Base-by-base conservation (phyloP, 208 protist species). In the Crithidia sp. region DNA sequence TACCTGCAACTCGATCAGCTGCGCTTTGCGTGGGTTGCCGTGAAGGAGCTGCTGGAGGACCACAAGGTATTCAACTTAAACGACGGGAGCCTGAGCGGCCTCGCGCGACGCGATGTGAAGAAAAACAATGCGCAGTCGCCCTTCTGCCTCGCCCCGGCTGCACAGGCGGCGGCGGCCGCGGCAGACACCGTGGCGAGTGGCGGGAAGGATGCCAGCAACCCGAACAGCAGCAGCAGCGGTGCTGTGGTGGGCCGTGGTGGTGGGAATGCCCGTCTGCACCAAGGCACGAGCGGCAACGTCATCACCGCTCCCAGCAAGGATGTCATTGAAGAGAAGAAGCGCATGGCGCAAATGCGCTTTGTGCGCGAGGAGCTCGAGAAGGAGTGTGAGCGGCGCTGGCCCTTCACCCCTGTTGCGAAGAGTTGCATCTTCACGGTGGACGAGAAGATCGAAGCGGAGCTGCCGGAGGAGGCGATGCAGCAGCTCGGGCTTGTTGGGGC, bases 1-100 rank as follows among this genome's bases (percentile, higher is more conserved):
- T 95, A 95, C 67, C 16, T 93, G 4, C 69, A 95, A 70, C 76
- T 95, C 16, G 90, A 95, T 66, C 74, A 85, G 64, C 80, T 95
- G 47, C 90, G 90, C 41, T 95, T 92, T 73, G 81, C 80, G 14
- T 95, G 71, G 71, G 85, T 88, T 0, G 87, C 84, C 14, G 77
- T 86, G 76, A 84, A 84, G 79, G 90, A 93, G 74, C 68, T 95
- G 55, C 13, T 95, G 28, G 83, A 88, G 37, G 79, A 85, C 45
- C 73, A 77, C 65, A 91, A 90, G 60, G 77, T 85, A 2, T 84
- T 78, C 44, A 74, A 91, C 44, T 72, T 80, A 36, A 67, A 71
- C 57, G 82, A 93, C 45, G 90, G 90, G 41, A 81, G 66, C n/a
- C 77, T 91, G 17, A 92, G 87, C 4, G 85, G 83, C 9, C 74